Base-by-base conservation (phyloP, 176 grass and related monocot genomes). In the Oryza longistaminata region DNA sequence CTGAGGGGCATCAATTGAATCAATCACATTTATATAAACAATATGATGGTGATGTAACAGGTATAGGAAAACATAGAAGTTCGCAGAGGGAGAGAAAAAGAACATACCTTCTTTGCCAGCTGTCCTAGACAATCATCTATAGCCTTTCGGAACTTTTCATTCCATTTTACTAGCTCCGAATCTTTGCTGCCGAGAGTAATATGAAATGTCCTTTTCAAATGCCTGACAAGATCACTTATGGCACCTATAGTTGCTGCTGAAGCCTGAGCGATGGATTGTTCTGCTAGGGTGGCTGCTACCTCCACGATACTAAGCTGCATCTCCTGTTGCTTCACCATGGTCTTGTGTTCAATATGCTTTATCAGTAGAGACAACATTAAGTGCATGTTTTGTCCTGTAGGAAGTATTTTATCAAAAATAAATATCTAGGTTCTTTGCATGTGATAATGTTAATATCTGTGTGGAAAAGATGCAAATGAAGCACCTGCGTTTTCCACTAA, bases 341-440 rank as follows among this genome's bases (percentile, higher is more conserved):
- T 55, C 73, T 96, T 99, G 79, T 99, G 92, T 74, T 99, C 96
- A 74, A 99, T 91, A 88, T 99, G 93, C 93, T 99, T 99, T 88
- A 99, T 87, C 68, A 99, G 66, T 68, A 99, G 80, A 25, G 96
- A 96, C 74, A 96, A 74, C 86, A 99, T 76, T 74, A 95, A 88
- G 82, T 95, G 93, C 85, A 91, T 92, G 84, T 90, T 99, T 92
- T 91, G 88, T 12, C 91, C 96, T 95, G 79, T 16, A 85, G 8
- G 8, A 90, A 90, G 42, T 82, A 80, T 88, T 80, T 84, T n/a
- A 88, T 65, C 26, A 79, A 80, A 80, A 58, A 83, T 85, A 60
- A 94, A 68, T 69, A 74, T 83, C 37, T 25, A 70, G 37, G 60
- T 17, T 80, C 46, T 37, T 34, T 43, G 37, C 37, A 81, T 71